phyloP scores from a whole-genome alignment of 2,329 filamentous ascomycete species.

The Clathrospora elynae region DNA sequence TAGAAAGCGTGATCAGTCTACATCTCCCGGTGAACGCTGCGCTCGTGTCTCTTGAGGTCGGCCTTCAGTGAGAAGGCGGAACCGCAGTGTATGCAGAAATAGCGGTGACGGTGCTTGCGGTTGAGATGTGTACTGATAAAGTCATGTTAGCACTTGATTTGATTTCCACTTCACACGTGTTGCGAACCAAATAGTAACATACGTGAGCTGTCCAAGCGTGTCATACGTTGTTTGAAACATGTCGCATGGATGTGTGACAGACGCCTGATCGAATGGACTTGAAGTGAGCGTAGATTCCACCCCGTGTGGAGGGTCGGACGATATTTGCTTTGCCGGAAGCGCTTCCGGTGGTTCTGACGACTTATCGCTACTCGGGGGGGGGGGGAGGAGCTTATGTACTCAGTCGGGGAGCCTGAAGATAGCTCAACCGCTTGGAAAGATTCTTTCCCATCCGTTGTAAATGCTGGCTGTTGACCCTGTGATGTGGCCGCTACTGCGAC shows the following conservation, averaged over 20 bases:
- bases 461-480: not conserved
- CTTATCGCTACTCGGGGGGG: constrained; percentile 2
- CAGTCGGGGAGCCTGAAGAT: constrained; percentile 1
- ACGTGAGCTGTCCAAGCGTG: constrained; percentile 17
- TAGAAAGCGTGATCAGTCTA: constrained; percentile 7
- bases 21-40: constrained; percentile 15
- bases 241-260: constrained; percentile 1
- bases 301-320: not conserved
- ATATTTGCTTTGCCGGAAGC: not conserved
- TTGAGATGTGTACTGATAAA: constrained; percentile 18
- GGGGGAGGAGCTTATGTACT: constrained; percentile 2
- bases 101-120: constrained; percentile 21
- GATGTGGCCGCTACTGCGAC: not conserved
- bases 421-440: not conserved
- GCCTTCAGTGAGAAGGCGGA: constrained; percentile 15
- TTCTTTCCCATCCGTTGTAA: not conserved
- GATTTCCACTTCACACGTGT: not conserved
- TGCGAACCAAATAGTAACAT: not conserved
- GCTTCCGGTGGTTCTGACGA: not conserved
- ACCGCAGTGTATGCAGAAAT: constrained; percentile 13
- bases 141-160: not conserved
- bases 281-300: not conserved
- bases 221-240: constrained; percentile 2
- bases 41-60: constrained; percentile 20
- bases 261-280: not conserved